A percentile compares a stretch with the other conserved stretches of the same genome.
Evolutionary conservation across 1,139 yeast species (phyloP).

Genomic region (Sugiyamaella sp.): DNA sequence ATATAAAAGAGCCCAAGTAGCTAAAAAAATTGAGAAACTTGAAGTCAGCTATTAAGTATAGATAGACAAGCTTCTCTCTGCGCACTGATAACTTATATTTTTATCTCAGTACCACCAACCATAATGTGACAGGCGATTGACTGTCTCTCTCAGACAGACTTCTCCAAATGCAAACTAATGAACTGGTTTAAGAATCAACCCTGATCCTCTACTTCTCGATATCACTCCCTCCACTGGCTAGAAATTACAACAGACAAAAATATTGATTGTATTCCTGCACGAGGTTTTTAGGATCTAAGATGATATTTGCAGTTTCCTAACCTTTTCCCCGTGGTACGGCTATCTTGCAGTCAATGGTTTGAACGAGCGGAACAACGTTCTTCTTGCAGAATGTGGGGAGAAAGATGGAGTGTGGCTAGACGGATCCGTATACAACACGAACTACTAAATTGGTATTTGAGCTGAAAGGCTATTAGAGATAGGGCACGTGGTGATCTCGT

Average conservation of each 20-base stretch:
- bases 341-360: not conserved
- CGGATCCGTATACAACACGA: too few relatives aligned
- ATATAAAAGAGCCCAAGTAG: too few relatives aligned
- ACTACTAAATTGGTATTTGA: too few relatives aligned
- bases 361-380: not conserved
- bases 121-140: not conserved
- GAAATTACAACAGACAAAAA: too few relatives aligned
- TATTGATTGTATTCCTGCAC: not conserved
- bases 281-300: not conserved
- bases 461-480: too few relatives aligned
- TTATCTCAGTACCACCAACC: not conserved
- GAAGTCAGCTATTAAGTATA: too few relatives aligned
- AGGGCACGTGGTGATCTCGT: too few relatives aligned
- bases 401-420: not conserved
- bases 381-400: constrained; percentile 1
- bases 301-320: constrained; percentile 3
- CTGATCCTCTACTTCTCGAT: too few relatives aligned
- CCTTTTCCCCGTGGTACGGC: constrained; percentile 4
- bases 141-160: not conserved
- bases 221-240: too few relatives aligned
- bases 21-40: too few relatives aligned
- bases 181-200: too few relatives aligned
- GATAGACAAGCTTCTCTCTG: too few relatives aligned
- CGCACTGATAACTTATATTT: not conserved
- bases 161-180: not conserved